Base-by-base conservation (phyloP, 1,284 basidiomycete genomes). In the Heimioporus retisporus region DNA sequence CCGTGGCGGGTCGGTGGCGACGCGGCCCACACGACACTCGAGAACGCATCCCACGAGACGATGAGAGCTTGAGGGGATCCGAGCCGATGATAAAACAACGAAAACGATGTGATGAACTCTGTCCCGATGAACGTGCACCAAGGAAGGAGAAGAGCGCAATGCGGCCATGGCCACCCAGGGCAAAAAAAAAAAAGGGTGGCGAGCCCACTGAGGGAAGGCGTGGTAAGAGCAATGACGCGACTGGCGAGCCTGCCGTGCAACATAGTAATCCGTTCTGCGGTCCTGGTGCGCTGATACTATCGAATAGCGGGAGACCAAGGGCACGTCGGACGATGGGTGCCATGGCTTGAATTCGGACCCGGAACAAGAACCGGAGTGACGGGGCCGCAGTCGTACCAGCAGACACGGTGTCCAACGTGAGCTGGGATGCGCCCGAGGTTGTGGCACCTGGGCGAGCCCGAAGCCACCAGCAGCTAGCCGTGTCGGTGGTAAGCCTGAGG, bases 211-310 rank as follows among this genome's bases (percentile, higher is more conserved):
- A 64, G 61, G 66, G 64, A 19, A 64, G 66, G 2, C 59, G 58
- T 14, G 40, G 35, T 4, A 77, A 55, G 67, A 75, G 57, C 51
- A 55, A 65, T 6, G 63, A 64, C 44, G 4, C 53, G n/a, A n/a
- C 21, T 42, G 61, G 21, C 28, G 64, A 3, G 69, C 60, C 51
- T 21, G 15, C 48, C 54, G 31, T n/a, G n/a, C 71, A 64, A 19
- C 35, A 35, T 10, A 77, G 73, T 42, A 62, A 48, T 35, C 59
- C 53, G 15, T 79, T 77, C 68, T 72, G 75, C n/a, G 77, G 78
- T n/a, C 64, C 76, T 21, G 76, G 78, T n/a, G 78, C 77, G 5
- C 75, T 76, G 2, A 72, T 48, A 51, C 63, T 16, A 69, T 79
- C 0, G 78, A 77, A 64, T 59, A 72, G 55, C 71, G 73, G 40